Evolutionary conservation across 805 yeast species (phyloP), one percentile per base, ranked within the genome.

Genomic region (Teunomyces stri): DNA sequence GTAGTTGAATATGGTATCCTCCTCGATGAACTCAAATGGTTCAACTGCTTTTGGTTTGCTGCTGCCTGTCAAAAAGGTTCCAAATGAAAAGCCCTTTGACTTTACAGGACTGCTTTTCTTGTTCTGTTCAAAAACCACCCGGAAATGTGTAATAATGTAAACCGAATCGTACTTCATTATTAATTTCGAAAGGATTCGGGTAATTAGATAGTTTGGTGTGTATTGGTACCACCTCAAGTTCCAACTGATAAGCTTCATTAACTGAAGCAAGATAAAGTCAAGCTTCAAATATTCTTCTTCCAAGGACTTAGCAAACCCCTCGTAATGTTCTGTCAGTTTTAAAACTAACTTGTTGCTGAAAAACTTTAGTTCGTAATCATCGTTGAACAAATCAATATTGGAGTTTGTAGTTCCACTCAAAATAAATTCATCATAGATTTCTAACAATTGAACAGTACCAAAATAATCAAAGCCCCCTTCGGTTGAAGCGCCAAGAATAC

Each of bases 201-300:
- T 6, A 70, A 61, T 47, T 75, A 75, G 43, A 61, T 69, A 29
- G 66, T 58, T 56, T 59, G 81, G 69, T 69, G 78, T 50, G 74
- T 81, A 54, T 78, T 82, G 57, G 52, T 85, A 85, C 77, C 84
- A 87, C 39, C 91, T 70, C 31, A 78, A 64, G 49, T 82, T 77
- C 78, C 86, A 87, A 47, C 87, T 77, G 18, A 82, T 68, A 27
- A 78, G 64, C 51, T 77, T 76, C 49, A 80, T 68, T 30, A 20
- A 62, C 31, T 60, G 56, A 16, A 70, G 55, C 35, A 72, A 50
- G 2, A 72, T 54, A 29, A 64, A 66, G 41, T 70, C 75, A 13
- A 72, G 42, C 1, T 65, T 46, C 20, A 72, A 57, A 42, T 60
- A 65, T 5, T 69, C 69, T 12, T 53, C 44, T 15, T 57, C 62